Percentiles rank a stretch among this genome's conserved stretches.
Conservation (phyloP, 2,329 filamentous ascomycete genomes). For the Tolypocladium nubicola region DNA sequence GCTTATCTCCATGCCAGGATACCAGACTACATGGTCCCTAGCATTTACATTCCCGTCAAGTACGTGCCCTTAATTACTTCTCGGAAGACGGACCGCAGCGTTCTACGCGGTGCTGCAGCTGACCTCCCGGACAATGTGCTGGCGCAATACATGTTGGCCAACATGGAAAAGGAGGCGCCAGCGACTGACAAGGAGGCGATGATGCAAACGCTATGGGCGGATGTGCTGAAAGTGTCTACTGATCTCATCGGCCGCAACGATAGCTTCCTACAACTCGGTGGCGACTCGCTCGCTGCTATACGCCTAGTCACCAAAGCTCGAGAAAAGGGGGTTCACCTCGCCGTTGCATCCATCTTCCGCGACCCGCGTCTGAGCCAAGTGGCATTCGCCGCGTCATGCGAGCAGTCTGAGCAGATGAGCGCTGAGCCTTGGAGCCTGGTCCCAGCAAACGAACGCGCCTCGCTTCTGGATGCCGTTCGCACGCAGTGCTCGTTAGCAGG, state of each 20-base stretch:
- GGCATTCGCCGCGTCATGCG: not conserved
- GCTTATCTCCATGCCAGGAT: not conserved
- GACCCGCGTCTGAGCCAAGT: not conserved
- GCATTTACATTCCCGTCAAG: constrained; percentile 5
- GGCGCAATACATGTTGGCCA: not conserved
- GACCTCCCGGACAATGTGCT: not conserved
- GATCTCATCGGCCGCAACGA: not conserved
- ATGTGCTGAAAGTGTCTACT: constrained; percentile 1
- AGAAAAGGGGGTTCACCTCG: not conserved
- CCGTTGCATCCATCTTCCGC: not conserved
- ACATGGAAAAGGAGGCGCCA: not conserved
- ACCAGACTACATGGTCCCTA: constrained; percentile 1
- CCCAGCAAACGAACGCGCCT: not conserved
- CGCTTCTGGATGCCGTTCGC: not conserved
- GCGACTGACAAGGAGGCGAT: not conserved
- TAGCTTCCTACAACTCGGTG: not conserved
- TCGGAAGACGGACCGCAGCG: constrained; percentile 8
- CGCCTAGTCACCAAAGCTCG: not conserved
- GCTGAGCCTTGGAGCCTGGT: not conserved
- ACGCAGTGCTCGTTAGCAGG: not conserved
- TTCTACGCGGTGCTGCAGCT: not conserved
- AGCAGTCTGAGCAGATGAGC: not conserved
- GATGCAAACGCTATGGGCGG: constrained; percentile 2
- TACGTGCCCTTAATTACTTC: constrained; percentile 7
- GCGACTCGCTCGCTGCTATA: constrained; percentile 1